A percentile compares a stretch with the other conserved stretches of the same genome.
These are phyloP conservation scores for Sclerotinia trifoliorum DNA, from an alignment of 2,329 filamentous ascomycete genomes.

Conservation along the genomic window DNA sequence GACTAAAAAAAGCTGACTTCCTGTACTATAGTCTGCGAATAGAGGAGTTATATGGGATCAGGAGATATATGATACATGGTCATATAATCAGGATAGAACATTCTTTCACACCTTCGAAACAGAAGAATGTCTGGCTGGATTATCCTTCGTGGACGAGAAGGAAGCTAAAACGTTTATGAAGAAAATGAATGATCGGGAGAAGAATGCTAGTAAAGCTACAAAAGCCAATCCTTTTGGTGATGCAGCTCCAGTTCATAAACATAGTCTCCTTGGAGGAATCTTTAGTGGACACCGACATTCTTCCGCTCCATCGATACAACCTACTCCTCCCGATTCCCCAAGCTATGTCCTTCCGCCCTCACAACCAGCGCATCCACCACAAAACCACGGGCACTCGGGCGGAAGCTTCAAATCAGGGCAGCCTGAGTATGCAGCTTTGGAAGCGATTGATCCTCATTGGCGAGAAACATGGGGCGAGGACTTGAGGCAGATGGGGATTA, in stretches of 20 bases:
- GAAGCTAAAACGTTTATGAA: slow-evolving; percentile 96
- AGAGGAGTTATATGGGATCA: slow-evolving; percentile 95
- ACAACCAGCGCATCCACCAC: slow-evolving; percentile 27
- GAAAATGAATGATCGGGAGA: slow-evolving; percentile 95
- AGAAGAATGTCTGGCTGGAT: slow-evolving; percentile 82
- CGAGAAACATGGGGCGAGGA: slow-evolving; percentile 65
- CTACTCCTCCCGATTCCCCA: slow-evolving; percentile 57
- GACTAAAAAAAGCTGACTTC: slow-evolving; percentile 27
- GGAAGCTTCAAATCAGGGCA: slow-evolving; percentile 49
- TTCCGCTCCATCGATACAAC: slow-evolving; percentile 47
- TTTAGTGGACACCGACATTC: slow-evolving; percentile 60
- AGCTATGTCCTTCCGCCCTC: slow-evolving; percentile 44
- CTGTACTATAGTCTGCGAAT: slow-evolving; percentile 64
- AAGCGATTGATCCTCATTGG: slow-evolving; percentile 65
- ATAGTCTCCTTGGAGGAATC: slow-evolving; percentile 57
- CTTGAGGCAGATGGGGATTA: slow-evolving; percentile 60
- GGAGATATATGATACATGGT: slow-evolving; percentile 93
- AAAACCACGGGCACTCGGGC: slow-evolving; percentile 43
- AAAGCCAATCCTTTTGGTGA: slow-evolving; percentile 71
- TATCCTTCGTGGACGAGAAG: slow-evolving; percentile 96
- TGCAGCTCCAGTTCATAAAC: slow-evolving; percentile 43
- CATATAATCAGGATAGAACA: slow-evolving; percentile 93
- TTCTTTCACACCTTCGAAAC: slow-evolving; percentile 98
- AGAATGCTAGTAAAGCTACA: slow-evolving; percentile 89
- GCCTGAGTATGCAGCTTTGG: slow-evolving; percentile 61